Evolutionary conservation across 176 grass and related monocot genomes (phyloP).

Genomic region (Phoenix dactylifera): DNA sequence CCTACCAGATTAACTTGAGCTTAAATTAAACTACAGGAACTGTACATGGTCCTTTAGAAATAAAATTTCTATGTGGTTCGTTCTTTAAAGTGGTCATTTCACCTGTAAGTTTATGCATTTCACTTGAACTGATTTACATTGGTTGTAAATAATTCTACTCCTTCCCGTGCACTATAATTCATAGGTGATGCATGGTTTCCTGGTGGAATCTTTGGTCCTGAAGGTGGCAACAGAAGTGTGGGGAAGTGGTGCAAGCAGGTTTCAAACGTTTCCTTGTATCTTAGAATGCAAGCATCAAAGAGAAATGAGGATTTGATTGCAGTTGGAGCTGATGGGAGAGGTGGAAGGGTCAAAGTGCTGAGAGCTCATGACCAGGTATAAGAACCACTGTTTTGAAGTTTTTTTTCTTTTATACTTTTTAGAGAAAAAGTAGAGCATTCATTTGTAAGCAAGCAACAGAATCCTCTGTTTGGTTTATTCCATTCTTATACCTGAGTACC

Average conservation of each 20-base stretch:
- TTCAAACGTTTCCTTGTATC: constrained; percentile 6
- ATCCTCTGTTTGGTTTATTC: not conserved
- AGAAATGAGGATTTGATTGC: constrained; percentile 63
- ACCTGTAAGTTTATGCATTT: too few species aligned
- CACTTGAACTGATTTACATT: too few species aligned
- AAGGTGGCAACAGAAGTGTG: constrained; percentile 35
- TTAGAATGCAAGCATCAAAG: constrained; percentile 13
- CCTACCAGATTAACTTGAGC: too few species aligned
- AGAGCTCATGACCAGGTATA: constrained; percentile 31
- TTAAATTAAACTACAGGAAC: too few species aligned
- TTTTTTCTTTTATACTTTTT: constrained; percentile 2
- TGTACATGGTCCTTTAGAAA: too few species aligned
- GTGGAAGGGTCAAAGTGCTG: constrained; percentile 83
- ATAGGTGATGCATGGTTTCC: constrained; percentile 36
- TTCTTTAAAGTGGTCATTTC: too few species aligned
- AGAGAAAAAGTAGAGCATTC: not conserved
- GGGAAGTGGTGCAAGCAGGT: constrained; percentile 61
- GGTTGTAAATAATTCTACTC: too few species aligned
- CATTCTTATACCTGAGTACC: too few species aligned
- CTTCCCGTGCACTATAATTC: too few species aligned
- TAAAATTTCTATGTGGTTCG: too few species aligned
- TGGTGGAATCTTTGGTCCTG: constrained; percentile 1
- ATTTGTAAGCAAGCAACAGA: not conserved
- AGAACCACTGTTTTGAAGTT: constrained; percentile 3
- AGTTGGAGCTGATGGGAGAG: constrained; percentile 67